phyloP scores from a whole-genome alignment of 768 basidiomycete species.

The Pleurotus pulmonarius region DNA sequence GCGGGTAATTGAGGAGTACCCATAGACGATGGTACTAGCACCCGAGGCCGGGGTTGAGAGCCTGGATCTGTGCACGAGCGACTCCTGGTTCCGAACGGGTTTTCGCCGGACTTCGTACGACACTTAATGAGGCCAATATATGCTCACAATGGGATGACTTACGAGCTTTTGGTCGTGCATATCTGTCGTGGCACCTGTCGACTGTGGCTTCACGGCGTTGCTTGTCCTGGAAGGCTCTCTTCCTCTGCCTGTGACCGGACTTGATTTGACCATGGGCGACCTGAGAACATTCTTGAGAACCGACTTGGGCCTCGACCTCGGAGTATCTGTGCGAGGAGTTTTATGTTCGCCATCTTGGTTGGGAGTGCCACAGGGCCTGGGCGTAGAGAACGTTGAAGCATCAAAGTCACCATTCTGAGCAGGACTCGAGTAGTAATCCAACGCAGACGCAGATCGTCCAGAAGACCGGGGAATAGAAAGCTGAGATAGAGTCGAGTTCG shows the following conservation, averaged over 20 bases:
- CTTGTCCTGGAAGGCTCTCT: no score
- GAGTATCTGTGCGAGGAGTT: neutral
- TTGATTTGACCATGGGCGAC: conserved; percentile 28
- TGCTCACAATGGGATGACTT: no score
- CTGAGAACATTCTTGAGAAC: conserved; percentile 36
- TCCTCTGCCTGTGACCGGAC: conserved; percentile 9
- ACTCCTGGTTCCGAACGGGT: conserved; percentile 11
- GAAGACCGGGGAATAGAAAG: conserved; percentile 9
- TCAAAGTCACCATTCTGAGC: no score
- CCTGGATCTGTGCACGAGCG: conserved; percentile 37
- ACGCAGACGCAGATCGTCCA: neutral
- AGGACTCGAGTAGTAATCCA: neutral
- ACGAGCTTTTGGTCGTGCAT: neutral
- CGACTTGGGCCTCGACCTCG: conserved; percentile 26
- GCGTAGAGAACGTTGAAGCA: no score
- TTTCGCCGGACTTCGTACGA: conserved; percentile 8
- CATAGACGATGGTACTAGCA: neutral
- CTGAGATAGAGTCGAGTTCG: conserved; percentile 10
- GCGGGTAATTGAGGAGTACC: conserved; percentile 8
- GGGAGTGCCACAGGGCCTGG: no score
- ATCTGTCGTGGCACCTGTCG: conserved; percentile 25
- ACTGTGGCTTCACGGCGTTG: no score
- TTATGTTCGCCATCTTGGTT: no score
- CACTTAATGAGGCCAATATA: no score
- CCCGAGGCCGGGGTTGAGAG: neutral